A percentile compares a stretch with the other conserved stretches of the same genome.
phyloP scores from a whole-genome alignment of 2,329 filamentous ascomycete genomes.

The Ceratocystis papillata region DNA sequence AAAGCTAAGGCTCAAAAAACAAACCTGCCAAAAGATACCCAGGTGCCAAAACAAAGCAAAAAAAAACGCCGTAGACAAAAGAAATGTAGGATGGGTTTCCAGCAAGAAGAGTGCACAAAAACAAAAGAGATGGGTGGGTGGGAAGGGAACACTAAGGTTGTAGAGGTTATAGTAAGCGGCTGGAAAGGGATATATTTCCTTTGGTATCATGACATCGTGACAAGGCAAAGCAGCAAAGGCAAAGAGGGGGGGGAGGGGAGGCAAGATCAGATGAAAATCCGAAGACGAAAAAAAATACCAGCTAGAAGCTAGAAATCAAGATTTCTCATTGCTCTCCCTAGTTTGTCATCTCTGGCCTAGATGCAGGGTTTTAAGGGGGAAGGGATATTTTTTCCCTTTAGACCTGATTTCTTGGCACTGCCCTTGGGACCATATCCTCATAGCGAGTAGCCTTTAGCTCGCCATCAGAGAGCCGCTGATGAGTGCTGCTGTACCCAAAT shows the following conservation, averaged over 20 bases:
- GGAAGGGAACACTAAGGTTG: neutral
- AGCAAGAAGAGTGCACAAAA: slow-evolving; percentile 6
- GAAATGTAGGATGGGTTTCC: slow-evolving; percentile 1
- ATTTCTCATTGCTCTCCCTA: neutral
- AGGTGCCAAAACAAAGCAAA: slow-evolving; percentile 1
- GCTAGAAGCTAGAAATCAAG: neutral
- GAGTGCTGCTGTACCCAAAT: slow-evolving; percentile 24
- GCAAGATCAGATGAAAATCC: neutral
- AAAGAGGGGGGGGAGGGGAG: neutral
- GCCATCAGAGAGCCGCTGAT: slow-evolving; percentile 19
- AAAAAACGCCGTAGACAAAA: slow-evolving; percentile 5
- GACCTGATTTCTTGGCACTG: slow-evolving; percentile 39
- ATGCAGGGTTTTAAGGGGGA: neutral
- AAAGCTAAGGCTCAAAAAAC: slow-evolving; percentile 2
- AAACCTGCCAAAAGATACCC: neutral
- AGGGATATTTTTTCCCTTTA: slow-evolving; percentile 24
- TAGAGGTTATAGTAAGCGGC: neutral
- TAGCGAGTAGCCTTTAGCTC: slow-evolving; percentile 45
- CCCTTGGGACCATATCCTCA: slow-evolving; percentile 47
- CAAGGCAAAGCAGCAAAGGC: slow-evolving; percentile 10
- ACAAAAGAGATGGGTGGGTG: neutral
- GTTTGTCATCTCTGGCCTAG: neutral
- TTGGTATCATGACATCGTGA: slow-evolving; percentile 23
- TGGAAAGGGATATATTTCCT: slow-evolving; percentile 13
- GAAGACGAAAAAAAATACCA: neutral